These are phyloP conservation scores for Syzygium aqueum DNA, from an alignment of 345 rosid genomes.

Conservation along the genomic window DNA sequence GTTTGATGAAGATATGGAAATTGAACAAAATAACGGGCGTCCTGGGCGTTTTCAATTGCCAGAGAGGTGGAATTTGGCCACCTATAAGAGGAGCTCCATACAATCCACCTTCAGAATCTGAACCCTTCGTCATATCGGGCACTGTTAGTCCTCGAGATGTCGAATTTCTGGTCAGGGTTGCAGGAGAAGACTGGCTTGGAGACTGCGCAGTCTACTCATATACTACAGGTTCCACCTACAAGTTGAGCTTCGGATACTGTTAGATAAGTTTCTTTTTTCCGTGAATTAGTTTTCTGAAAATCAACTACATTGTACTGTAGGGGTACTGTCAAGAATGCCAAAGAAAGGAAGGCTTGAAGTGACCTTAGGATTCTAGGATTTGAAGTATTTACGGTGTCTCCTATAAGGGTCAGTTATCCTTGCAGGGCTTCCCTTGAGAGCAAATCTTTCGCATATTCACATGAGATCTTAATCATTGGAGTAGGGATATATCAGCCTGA, in stretches of 20 bases:
- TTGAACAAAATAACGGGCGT: constrained; percentile 50
- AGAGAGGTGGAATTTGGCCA: constrained; percentile 58
- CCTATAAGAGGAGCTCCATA: constrained; percentile 15
- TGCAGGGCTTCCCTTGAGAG: neutral
- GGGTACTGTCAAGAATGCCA: constrained; percentile 16
- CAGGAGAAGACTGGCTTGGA: constrained; percentile 35
- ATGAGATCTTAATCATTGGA: neutral
- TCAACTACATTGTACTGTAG: constrained; percentile 7
- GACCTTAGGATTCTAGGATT: constrained; percentile 25
- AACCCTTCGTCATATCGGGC: constrained; percentile 19
- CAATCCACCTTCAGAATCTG: neutral
- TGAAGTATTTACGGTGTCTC: constrained; percentile 42
- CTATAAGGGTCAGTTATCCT: constrained; percentile 29
- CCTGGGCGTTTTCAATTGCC: constrained; percentile 57
- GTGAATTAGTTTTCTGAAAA: neutral
- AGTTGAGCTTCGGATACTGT: neutral
- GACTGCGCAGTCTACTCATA: constrained; percentile 39
- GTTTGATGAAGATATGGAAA: constrained; percentile 68
- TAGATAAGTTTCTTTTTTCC: neutral
- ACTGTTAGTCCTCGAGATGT: constrained; percentile 30
- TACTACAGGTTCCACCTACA: constrained; percentile 16
- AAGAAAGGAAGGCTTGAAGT: constrained; percentile 23
- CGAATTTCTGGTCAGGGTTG: constrained; percentile 37
- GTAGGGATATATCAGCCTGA: neutral
- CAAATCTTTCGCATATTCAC: neutral